Evolutionary conservation across 257 asterid genomes (phyloP).

Genomic region (Primulina tabacum): DNA sequence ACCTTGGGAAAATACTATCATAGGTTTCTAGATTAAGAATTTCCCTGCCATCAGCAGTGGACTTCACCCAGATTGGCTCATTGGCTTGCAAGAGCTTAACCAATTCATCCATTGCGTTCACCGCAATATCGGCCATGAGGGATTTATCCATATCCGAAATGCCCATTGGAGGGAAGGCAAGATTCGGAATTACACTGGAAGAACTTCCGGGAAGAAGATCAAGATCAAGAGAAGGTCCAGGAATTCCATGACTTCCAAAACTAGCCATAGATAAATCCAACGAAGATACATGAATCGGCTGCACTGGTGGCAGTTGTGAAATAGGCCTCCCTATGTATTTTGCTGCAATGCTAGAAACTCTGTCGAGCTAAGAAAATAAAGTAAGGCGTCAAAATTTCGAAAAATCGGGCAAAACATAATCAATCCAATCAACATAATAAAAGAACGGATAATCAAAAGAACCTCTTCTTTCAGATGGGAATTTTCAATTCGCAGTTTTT

Average conservation of each 20-base stretch:
- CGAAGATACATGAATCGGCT: conserved; percentile 79
- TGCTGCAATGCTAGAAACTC: conserved; percentile 88
- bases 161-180: conserved; percentile 41
- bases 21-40: conserved; percentile 63
- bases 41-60: conserved; percentile 52
- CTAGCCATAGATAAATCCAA: conserved; percentile 80
- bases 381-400: conserved; percentile 1
- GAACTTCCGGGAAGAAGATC: conserved; percentile 83
- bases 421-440: neutral
- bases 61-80: conserved; percentile 82
- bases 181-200: conserved; percentile 23
- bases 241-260: conserved; percentile 53
- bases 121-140: conserved; percentile 74
- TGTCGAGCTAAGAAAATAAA: conserved; percentile 55
- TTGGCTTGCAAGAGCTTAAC: conserved; percentile 67
- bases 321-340: conserved; percentile 96
- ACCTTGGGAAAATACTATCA: conserved; percentile 60
- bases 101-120: conserved; percentile 76
- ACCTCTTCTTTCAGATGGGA: conserved; percentile 85
- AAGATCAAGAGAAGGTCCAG: conserved; percentile 77
- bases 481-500: conserved; percentile 67
- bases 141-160: conserved; percentile 81
- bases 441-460: neutral
- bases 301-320: conserved; percentile 87
- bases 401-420: neutral